Evolutionary conservation across 2,329 filamentous ascomycete species (phyloP).

Genomic region (Tolypocladium endophyticum): DNA sequence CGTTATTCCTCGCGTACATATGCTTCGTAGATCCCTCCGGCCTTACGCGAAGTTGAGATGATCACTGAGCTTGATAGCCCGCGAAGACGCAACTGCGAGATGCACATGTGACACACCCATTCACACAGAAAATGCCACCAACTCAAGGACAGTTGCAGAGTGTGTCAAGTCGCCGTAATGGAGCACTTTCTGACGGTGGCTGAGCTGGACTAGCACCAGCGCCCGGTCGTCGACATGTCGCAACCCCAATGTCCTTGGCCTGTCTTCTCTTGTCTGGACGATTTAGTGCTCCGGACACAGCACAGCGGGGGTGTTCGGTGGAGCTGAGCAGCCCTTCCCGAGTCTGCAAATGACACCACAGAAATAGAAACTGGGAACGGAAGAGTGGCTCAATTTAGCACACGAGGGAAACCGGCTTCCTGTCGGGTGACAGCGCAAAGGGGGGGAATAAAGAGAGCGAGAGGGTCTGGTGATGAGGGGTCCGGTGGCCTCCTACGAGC

Average conservation of each 20-base stretch:
- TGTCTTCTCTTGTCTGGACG: not conserved
- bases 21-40: not conserved
- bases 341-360: not conserved
- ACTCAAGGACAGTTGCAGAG: not conserved
- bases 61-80: too few relatives aligned
- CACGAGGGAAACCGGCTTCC: not conserved
- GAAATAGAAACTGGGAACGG: not conserved
- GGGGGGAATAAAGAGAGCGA: not conserved
- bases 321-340: not conserved
- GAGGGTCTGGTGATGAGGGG: constrained; percentile 1
- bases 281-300: not conserved
- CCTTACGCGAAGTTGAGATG: not conserved
- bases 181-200: not conserved
- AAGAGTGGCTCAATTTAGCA: not conserved
- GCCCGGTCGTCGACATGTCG: not conserved
- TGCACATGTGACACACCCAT: not conserved
- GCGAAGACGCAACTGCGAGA: not conserved
- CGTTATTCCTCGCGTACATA: not conserved
- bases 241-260: not conserved
- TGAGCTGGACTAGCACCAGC: not conserved
- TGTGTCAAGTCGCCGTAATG: not conserved
- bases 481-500: not conserved
- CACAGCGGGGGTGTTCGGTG: not conserved
- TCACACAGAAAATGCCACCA: not conserved
- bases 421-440: not conserved